Evolutionary conservation across 441 rosid genomes (phyloP).

Genomic region (Euphorbia schlechtendalii): DNA sequence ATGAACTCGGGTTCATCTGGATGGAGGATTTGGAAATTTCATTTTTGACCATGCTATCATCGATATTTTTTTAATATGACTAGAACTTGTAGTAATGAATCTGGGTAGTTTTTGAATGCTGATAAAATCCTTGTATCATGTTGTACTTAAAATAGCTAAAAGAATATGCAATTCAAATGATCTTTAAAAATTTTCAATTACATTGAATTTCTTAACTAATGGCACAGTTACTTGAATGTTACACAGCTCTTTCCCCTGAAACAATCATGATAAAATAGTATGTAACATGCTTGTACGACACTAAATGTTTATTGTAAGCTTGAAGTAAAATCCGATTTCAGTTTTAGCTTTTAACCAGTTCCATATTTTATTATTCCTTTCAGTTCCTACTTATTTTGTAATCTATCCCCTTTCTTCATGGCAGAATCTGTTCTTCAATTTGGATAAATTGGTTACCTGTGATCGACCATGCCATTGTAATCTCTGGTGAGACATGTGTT

Average conservation of each 20-base stretch:
- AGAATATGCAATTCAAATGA: neutral
- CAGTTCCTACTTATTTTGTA: neutral
- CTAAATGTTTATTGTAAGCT: constrained; percentile 6
- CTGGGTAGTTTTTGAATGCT: neutral
- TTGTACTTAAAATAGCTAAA: neutral
- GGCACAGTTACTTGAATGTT: constrained; percentile 4
- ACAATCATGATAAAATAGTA: constrained; percentile 4
- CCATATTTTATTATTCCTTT: neutral
- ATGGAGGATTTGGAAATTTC: neutral
- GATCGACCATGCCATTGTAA: constrained; percentile 58
- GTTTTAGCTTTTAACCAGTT: neutral
- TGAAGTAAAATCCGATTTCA: neutral
- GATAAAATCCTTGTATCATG: neutral
- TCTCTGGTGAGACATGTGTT: constrained; percentile 55
- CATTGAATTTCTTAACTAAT: neutral
- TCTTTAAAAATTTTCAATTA: neutral
- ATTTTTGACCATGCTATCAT: neutral
- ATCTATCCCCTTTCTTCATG: constrained; percentile 18
- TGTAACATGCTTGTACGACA: constrained; percentile 7
- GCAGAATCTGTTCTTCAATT: constrained; percentile 69
- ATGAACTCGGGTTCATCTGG: neutral
- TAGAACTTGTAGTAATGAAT: neutral
- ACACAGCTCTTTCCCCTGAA: neutral
- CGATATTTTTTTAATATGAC: neutral
- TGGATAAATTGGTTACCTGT: constrained; percentile 77